phyloP scores from a whole-genome alignment of 768 basidiomycete species.

The Pisolithus orientalis region DNA sequence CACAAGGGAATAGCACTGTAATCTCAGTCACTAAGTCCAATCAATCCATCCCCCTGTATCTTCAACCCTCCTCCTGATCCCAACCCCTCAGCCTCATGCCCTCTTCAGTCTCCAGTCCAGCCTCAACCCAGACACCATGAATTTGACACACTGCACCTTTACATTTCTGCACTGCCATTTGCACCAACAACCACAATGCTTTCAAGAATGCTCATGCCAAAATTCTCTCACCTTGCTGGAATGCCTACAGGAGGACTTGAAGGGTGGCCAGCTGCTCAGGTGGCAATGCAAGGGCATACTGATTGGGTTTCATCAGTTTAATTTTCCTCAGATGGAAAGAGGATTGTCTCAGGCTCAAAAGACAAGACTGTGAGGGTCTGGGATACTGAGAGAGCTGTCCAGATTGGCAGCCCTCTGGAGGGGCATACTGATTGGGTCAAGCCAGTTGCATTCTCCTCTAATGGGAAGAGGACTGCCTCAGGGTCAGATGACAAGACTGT shows the following conservation, averaged over 20 bases:
- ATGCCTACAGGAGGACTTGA: not conserved
- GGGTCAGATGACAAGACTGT: not conserved
- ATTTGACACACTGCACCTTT: slow-evolving; percentile 37
- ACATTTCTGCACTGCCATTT: slow-evolving; percentile 34
- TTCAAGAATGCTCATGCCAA: not conserved
- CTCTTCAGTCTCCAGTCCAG: no score
- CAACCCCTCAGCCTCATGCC: no score
- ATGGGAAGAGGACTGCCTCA: not conserved
- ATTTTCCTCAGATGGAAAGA: slow-evolving; percentile 16
- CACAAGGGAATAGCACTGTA: no score
- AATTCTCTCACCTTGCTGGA: not conserved
- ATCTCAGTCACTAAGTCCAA: no score
- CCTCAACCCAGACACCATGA: no score
- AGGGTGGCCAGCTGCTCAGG: slow-evolving; percentile 9
- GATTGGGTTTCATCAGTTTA: no score
- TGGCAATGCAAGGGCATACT: no score
- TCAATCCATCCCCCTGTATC: no score
- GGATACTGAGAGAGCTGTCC: not conserved
- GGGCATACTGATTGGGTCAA: slow-evolving; percentile 2
- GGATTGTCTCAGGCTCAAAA: slow-evolving; percentile 7
- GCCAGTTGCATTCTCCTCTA: not conserved
- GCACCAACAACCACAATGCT: slow-evolving; percentile 22
- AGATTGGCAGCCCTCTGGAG: not conserved
- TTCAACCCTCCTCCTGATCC: no score
- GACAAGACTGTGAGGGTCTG: slow-evolving; percentile 7